These are phyloP conservation scores for Lachnellula cervina DNA, from an alignment of 2,329 filamentous ascomycete genomes.

Conservation along the genomic window DNA sequence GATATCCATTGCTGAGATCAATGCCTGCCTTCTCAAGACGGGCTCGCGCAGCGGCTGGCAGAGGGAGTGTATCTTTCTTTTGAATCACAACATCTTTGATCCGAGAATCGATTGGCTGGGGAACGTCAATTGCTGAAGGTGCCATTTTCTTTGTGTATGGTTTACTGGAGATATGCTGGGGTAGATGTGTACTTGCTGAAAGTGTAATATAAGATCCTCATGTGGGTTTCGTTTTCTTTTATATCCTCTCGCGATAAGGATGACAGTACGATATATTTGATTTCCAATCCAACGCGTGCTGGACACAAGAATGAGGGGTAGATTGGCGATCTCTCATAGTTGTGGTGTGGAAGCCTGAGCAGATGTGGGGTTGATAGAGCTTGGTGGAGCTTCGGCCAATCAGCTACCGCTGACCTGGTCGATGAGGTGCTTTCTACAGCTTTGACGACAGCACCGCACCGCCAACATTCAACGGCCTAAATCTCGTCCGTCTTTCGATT, in stretches of 20 bases:
- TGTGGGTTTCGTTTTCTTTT: not conserved
- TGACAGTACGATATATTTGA: not conserved
- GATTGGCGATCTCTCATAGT: not conserved
- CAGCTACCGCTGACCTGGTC: not conserved
- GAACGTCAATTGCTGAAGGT: conserved; percentile 31
- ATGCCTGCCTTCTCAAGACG: conserved; percentile 64
- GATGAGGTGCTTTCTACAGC: conserved; percentile 6
- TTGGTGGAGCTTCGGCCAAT: not conserved
- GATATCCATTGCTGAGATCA: conserved; percentile 66
- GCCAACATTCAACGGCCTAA: not conserved
- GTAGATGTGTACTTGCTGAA: too few species aligned
- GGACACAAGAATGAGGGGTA: conserved; percentile 2
- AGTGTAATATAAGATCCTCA: not conserved
- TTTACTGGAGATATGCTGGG: not conserved
- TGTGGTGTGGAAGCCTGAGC: conserved; percentile 1
- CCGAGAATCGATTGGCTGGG: conserved; percentile 54
- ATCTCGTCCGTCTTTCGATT: not conserved
- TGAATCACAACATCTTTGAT: conserved; percentile 61
- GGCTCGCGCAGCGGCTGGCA: conserved; percentile 52
- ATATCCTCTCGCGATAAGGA: not conserved
- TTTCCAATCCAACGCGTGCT: not conserved
- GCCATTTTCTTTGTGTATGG: conserved; percentile 38
- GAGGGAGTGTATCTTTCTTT: conserved; percentile 57
- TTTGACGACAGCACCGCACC: conserved; percentile 6
- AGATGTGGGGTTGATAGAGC: conserved; percentile 21